These are phyloP conservation scores for Akanthomyces muscarius DNA, from an alignment of 2,329 filamentous ascomycete species.

Conservation along the genomic window DNA sequence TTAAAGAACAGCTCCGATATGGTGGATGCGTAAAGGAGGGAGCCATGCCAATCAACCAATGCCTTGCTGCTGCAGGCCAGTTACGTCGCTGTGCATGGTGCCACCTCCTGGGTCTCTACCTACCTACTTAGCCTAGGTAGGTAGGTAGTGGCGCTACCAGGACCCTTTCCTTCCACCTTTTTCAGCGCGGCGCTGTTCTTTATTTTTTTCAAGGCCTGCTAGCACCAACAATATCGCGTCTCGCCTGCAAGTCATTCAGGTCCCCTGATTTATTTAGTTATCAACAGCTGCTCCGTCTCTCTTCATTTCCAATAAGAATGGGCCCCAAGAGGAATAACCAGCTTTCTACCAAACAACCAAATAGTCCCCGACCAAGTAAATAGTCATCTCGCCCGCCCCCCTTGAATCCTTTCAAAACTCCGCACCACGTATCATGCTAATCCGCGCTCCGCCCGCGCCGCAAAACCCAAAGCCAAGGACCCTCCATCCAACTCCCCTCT, in stretches of 20 bases:
- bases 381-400: not conserved
- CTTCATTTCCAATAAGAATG: not conserved
- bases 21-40: slow-evolving; percentile 6
- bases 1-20: not conserved
- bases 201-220: too few species aligned
- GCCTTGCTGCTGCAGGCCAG: not conserved
- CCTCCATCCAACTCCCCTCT: not conserved
- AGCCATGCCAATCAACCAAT: not conserved
- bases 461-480: not conserved
- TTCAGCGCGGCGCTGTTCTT: too few species aligned
- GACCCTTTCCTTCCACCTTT: not conserved
- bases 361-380: too few species aligned
- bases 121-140: too few species aligned
- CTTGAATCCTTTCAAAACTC: not conserved
- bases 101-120: not conserved
- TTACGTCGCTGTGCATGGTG: not conserved
- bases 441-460: not conserved
- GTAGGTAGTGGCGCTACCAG: too few species aligned
- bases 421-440: not conserved
- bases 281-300: not conserved
- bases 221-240: too few species aligned
- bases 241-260: too few species aligned
- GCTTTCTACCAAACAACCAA: too few species aligned
- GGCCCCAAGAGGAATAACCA: too few species aligned
- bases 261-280: too few species aligned